Conservation (phyloP, 2,329 filamentous ascomycete species). For the Colletotrichum eleusines region DNA sequence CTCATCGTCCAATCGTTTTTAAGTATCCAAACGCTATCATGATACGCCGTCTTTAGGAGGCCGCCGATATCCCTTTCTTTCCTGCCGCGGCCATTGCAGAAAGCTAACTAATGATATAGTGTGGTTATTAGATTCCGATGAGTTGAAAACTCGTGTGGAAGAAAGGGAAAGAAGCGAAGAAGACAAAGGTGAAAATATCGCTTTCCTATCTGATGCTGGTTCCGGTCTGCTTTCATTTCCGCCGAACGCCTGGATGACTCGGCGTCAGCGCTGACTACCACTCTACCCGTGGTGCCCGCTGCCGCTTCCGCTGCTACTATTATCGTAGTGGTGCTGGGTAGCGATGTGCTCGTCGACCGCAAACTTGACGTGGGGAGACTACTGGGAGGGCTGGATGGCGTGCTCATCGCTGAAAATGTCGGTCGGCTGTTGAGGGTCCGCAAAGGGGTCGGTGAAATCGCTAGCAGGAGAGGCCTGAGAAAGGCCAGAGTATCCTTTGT, state of each 20-base stretch:
- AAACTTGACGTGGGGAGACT: slow-evolving; percentile 25
- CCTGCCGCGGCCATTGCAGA: slow-evolving; percentile 3
- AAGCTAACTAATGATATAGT: slow-evolving; percentile 25
- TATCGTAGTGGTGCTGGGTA: slow-evolving; percentile 3
- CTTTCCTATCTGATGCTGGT: slow-evolving; percentile 21
- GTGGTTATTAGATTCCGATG: slow-evolving; percentile 8
- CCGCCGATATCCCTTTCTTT: background rate
- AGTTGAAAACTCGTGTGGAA: no score
- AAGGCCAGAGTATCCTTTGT: slow-evolving; percentile 22
- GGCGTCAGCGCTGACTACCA: background rate
- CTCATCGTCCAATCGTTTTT: background rate
- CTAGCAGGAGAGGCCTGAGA: slow-evolving; percentile 19
- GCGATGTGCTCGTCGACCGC: slow-evolving; percentile 22
- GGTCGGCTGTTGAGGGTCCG: slow-evolving; percentile 16
- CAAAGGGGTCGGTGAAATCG: slow-evolving; percentile 25
- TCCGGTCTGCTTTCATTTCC: background rate
- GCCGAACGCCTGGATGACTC: background rate
- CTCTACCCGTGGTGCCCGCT: slow-evolving; percentile 1
- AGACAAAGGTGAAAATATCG: slow-evolving; percentile 2
- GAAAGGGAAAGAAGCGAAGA: background rate
- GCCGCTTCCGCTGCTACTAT: slow-evolving; percentile 18
- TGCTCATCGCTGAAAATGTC: slow-evolving; percentile 13
- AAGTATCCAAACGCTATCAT: slow-evolving; percentile 26
- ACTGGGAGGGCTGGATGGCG: slow-evolving; percentile 12
- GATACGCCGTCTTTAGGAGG: background rate